phyloP scores from a whole-genome alignment of 768 basidiomycete species.

The Suillus subluteus region DNA sequence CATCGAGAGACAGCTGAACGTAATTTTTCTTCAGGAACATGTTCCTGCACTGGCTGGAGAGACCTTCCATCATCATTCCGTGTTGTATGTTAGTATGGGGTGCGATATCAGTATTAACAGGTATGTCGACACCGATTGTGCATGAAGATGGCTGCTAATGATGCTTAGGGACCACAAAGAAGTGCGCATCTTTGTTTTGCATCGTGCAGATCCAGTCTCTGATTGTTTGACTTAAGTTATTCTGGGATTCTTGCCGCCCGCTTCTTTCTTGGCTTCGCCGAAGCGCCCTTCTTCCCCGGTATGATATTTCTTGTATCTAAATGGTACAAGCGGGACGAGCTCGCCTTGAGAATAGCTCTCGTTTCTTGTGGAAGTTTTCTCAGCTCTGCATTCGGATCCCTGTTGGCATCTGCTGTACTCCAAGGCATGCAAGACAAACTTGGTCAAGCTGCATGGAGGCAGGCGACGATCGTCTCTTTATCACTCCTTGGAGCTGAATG shows the following conservation, averaged over 20 bases:
- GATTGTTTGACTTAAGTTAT: constrained; percentile 3
- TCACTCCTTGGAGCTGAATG: constrained; percentile 5
- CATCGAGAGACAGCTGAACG: background rate
- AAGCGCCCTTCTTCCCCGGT: constrained; percentile 12
- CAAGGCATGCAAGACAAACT: constrained; percentile 43
- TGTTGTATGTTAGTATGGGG: constrained; percentile 39
- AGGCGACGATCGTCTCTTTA: constrained; percentile 19
- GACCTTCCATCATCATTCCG: constrained; percentile 31
- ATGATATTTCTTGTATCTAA: constrained; percentile 6
- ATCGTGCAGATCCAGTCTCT: background rate
- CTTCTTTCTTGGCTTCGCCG: constrained; percentile 13
- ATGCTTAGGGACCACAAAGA: constrained; percentile 6
- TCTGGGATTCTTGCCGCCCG: constrained; percentile 2
- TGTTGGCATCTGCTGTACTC: constrained; percentile 48
- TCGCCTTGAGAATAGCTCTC: constrained; percentile 40
- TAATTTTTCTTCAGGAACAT: constrained; percentile 26
- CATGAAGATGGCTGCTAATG: background rate
- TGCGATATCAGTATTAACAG: constrained; percentile 41
- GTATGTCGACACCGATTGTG: constrained; percentile 17
- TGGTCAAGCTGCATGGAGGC: constrained; percentile 45
- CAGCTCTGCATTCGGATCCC: constrained; percentile 48
- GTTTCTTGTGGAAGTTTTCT: constrained; percentile 43
- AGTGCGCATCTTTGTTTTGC: background rate
- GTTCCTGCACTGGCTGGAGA: constrained; percentile 34
- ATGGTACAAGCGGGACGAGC: constrained; percentile 40